Evolutionary conservation across 805 yeast species (phyloP).

Genomic region (Komagataella kurtzmanii): DNA sequence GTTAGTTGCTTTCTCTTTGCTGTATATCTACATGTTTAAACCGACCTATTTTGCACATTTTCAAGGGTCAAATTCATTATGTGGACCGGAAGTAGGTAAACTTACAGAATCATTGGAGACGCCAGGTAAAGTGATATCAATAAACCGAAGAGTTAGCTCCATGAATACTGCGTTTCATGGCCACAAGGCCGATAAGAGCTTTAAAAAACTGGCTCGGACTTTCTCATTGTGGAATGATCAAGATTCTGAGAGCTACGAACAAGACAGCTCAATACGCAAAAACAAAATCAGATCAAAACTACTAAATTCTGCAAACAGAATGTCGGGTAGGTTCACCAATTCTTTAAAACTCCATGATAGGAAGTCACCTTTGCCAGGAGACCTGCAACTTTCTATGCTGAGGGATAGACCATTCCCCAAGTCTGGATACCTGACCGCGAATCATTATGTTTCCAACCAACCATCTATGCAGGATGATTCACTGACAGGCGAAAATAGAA

Average conservation of each 20-base stretch:
- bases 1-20: background rate
- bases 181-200: slow-evolving; percentile 1
- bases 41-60: background rate
- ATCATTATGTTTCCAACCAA: background rate
- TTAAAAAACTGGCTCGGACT: slow-evolving; percentile 11
- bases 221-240: slow-evolving; percentile 8
- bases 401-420: background rate
- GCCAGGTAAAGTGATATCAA: background rate
- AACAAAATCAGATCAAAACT: background rate
- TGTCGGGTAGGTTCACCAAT: background rate
- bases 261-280: background rate
- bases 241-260: slow-evolving; percentile 2
- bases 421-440: background rate
- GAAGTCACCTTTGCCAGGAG: slow-evolving; percentile 3
- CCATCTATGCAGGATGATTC: slow-evolving; percentile 2
- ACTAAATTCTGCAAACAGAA: background rate
- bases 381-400: slow-evolving; percentile 1
- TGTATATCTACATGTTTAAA: background rate
- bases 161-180: background rate
- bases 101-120: background rate
- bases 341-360: slow-evolving; percentile 1
- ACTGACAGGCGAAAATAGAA: slow-evolving; percentile 4
- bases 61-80: background rate
- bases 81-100: background rate
- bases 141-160: background rate